A percentile compares a stretch with the other conserved stretches of the same genome.
phyloP scores from a whole-genome alignment of 1,139 yeast genomes.

The Pichia sp. region DNA sequence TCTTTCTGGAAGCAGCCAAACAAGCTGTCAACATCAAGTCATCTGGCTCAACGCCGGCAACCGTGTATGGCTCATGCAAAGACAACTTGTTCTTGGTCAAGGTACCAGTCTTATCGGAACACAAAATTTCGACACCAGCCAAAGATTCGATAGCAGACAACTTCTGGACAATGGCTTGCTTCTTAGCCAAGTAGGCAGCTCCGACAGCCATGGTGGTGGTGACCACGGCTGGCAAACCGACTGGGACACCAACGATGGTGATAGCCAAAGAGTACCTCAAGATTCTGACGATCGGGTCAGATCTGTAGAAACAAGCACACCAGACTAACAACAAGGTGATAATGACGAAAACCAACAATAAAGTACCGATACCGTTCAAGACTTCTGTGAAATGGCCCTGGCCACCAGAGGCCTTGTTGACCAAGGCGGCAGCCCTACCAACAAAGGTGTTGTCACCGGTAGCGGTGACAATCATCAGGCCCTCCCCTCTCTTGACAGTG shows the following conservation, averaged over 20 bases:
- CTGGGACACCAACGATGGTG: conserved; percentile 99
- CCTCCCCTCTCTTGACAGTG: conserved; percentile 96
- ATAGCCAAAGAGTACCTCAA: conserved; percentile 93
- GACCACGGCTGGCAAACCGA: conserved; percentile 98
- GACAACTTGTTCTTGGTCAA: conserved; percentile 96
- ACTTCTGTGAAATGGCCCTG: conserved; percentile 97
- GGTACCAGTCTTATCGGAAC: conserved; percentile 99
- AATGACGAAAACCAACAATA: conserved; percentile 84
- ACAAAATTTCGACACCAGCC: conserved; percentile 98
- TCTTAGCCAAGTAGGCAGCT: conserved; percentile 98
- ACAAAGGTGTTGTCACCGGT: conserved; percentile 93
- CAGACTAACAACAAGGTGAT: conserved; percentile 84
- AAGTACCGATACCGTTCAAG: conserved; percentile 95
- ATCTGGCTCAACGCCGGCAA: conserved; percentile 97
- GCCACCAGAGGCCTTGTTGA: conserved; percentile 92
- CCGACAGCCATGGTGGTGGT: conserved; percentile 99
- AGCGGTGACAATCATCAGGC: conserved; percentile 90
- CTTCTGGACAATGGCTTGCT: conserved; percentile 97
- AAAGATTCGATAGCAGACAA: conserved; percentile 88
- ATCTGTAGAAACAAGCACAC: conserved; percentile 94
- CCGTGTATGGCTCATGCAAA: conserved; percentile 97
- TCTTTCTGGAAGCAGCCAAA: conserved; percentile 97
- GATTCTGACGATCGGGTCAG: conserved; percentile 81
- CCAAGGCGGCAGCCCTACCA: conserved; percentile 92
- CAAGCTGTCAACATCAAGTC: conserved; percentile 97